Evolutionary conservation across 2,329 filamentous ascomycete genomes (phyloP).

Genomic region (Venturiaceae sp.): DNA sequence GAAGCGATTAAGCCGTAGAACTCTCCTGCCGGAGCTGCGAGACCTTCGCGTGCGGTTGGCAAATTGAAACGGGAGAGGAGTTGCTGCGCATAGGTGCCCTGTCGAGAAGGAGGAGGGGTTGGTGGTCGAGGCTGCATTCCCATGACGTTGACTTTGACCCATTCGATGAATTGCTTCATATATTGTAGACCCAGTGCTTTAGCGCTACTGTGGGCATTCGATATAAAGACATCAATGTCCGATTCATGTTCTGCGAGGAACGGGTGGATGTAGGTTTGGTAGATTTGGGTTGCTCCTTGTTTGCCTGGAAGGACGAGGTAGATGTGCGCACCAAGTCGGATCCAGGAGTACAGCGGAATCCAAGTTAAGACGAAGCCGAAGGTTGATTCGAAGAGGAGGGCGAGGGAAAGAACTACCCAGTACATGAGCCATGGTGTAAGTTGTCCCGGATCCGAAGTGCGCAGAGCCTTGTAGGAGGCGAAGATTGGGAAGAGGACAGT

Average conservation of each 20-base stretch:
- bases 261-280: conserved; percentile 76
- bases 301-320: conserved; percentile 97
- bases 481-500: conserved; percentile 93
- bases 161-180: conserved; percentile 35
- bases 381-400: conserved; percentile 77
- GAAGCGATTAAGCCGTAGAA: conserved; percentile 70
- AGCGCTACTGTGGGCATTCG: conserved; percentile 66
- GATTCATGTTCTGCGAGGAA: conserved; percentile 80
- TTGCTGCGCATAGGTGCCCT: conserved; percentile 60
- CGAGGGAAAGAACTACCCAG: conserved; percentile 85
- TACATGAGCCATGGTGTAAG: conserved; percentile 99
- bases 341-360: conserved; percentile 90
- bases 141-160: conserved; percentile 66
- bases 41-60: conserved; percentile 45
- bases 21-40: conserved; percentile 43
- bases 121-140: conserved; percentile 57
- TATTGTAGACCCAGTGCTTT: conserved; percentile 63
- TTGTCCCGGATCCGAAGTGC: conserved; percentile 79
- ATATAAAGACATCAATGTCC: conserved; percentile 86
- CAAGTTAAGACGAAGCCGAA: conserved; percentile 78
- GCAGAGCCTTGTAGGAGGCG: conserved; percentile 95
- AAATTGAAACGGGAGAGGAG: conserved; percentile 73
- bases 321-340: conserved; percentile 76
- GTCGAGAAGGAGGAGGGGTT: conserved; percentile 33
- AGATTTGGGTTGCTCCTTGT: conserved; percentile 82